Percentiles rank a stretch among this genome's conserved stretches.
phyloP scores from a whole-genome alignment of 371 early-diverging fungal genomes.

The Dichotomocladium elegans region DNA sequence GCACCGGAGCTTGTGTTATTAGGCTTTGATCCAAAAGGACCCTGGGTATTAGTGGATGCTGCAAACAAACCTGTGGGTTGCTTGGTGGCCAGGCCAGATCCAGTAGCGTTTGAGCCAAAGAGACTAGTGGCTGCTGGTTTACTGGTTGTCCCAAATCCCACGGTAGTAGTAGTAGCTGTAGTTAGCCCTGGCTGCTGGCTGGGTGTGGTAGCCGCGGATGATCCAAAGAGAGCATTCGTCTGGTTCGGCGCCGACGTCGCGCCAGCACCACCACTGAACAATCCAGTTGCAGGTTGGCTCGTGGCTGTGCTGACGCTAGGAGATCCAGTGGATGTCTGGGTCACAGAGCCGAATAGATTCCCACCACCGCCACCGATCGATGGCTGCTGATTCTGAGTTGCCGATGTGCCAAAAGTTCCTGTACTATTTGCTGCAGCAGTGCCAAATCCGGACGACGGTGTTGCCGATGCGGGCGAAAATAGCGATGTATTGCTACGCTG shows the following conservation, averaged over 20 bases:
- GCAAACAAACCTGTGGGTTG: not conserved
- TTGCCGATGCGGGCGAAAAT: constrained; percentile 11
- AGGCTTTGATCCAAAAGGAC: not conserved
- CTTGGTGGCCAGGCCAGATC: not conserved
- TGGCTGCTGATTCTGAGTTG: not conserved
- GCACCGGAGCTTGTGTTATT: constrained; percentile 11
- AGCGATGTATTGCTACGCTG: constrained; percentile 16
- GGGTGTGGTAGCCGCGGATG: not conserved
- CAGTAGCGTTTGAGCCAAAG: not conserved
- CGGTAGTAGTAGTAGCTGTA: not conserved
- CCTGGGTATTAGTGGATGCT: not conserved
- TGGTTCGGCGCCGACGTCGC: not conserved
- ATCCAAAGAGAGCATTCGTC: not conserved
- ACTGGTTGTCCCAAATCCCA: too few relatives aligned
- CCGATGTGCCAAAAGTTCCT: not conserved
- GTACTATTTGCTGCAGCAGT: not conserved
- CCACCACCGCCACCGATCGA: not conserved
- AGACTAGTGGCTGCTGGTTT: not conserved
- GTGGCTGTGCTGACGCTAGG: not conserved
- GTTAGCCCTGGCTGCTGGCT: not conserved
- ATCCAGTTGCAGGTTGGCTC: not conserved
- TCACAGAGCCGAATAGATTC: not conserved
- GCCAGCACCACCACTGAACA: not conserved
- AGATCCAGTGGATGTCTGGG: not conserved
- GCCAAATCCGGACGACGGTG: not conserved